Base-by-base conservation (phyloP, 148 eudicot species). In the Silene latifolia region DNA sequence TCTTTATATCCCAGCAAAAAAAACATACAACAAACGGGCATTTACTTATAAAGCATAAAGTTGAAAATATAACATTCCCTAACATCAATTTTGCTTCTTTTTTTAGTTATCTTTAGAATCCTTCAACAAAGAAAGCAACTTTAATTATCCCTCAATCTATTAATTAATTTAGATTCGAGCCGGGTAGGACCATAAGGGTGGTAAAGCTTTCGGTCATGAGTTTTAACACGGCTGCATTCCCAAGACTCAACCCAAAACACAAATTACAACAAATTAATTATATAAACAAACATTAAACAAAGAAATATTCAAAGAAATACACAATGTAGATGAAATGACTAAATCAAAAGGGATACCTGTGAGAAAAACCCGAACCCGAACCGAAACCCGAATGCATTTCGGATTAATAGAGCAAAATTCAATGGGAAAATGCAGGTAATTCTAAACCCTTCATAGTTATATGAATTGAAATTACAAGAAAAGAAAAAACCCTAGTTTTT, bases 21-120 rank as follows among this genome's bases (percentile, higher is more conserved):
- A 39, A 71, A 21, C 5, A 42, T 12, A 21, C 44, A 29, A 59
- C 74, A 79, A 79, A 78, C 48, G 82, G 82, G 63, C 7, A 74
- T 75, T 44, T 47, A 4, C 72, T 67, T 15, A 60, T 42, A 64
- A 63, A 73, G 70, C 60, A 75, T 56, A 71, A 72, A 58, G 71
- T 53, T 29, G 58, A 15, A 51, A 72, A 65, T 56, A 23, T 35
- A 10, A 18, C 13, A 66, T 57, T 44, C 61, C 9, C n/a, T 18
- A 20, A 39, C 59, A n/a, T 21, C 44, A 20, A 17, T 3, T 67
- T 67, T 58, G 18, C 29, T 62, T 61, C 63, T 61, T 57, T 57
- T 1, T 76, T 57, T 44, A 7, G 17, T 57, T 19, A 54, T 29
- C 70, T 74, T 71, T 71, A 42, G 74, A 71, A 72, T 66, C 20